Conservation (phyloP, 192 early-diverging fungal genomes). For the Coemansia umbellata region DNA sequence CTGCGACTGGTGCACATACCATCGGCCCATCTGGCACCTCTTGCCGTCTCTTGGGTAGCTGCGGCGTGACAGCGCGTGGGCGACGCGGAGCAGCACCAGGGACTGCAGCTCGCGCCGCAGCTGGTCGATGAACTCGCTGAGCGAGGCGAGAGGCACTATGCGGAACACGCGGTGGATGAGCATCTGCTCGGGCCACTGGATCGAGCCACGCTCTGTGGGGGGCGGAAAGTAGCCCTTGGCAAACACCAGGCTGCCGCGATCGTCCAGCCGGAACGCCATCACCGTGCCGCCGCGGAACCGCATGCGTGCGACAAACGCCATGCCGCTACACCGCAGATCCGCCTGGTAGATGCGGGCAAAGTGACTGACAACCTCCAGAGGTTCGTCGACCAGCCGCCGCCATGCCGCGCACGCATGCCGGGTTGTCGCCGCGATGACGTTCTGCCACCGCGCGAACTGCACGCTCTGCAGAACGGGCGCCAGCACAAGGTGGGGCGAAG, state of each 20-base stretch:
- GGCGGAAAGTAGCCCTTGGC: slow-evolving; percentile 42
- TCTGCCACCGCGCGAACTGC: slow-evolving; percentile 48
- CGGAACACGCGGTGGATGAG: slow-evolving; percentile 44
- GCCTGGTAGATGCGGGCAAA: slow-evolving; percentile 21
- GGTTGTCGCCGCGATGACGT: slow-evolving; percentile 20
- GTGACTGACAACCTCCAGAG: slow-evolving; percentile 43
- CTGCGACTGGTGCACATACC: slow-evolving; percentile 52
- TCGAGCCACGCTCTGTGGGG: neutral
- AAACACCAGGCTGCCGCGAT: slow-evolving; percentile 23
- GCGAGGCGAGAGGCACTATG: slow-evolving; percentile 28
- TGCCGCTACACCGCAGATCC: neutral
- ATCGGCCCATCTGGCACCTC: slow-evolving; percentile 40
- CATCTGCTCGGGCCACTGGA: slow-evolving; percentile 16
- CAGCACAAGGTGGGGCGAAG: slow-evolving; percentile 32
- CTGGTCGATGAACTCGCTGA: slow-evolving; percentile 39
- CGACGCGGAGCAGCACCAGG: slow-evolving; percentile 33
- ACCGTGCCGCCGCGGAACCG: slow-evolving; percentile 45
- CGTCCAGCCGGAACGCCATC: slow-evolving; percentile 35
- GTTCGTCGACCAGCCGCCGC: slow-evolving; percentile 42
- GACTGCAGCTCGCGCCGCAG: slow-evolving; percentile 44
- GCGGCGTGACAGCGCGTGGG: slow-evolving; percentile 28
- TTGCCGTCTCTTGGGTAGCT: slow-evolving; percentile 2
- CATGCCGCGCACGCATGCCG: slow-evolving; percentile 36
- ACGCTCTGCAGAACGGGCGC: slow-evolving; percentile 35
- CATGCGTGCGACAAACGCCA: slow-evolving; percentile 35